These are phyloP conservation scores for Neonectria hederae DNA, from an alignment of 2,329 filamentous ascomycete genomes.

Conservation along the genomic window DNA sequence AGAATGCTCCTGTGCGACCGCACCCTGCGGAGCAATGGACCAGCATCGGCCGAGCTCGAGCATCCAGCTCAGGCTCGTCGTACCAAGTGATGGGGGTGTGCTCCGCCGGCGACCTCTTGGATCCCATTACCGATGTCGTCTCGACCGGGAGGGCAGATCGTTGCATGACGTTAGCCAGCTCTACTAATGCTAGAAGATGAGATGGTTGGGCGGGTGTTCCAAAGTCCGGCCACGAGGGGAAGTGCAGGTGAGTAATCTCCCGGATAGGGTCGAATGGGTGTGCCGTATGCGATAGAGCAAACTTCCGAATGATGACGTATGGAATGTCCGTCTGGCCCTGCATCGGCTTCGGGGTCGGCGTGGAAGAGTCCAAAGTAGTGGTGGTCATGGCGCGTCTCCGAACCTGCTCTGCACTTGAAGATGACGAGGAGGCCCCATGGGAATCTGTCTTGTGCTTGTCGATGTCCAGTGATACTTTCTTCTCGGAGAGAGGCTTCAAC, in stretches of 20 bases:
- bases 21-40: slow-evolving; percentile 98
- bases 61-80: slow-evolving; percentile 67
- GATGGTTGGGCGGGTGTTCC: slow-evolving; percentile 89
- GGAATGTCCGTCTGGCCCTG: slow-evolving; percentile 66
- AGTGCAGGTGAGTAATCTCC: slow-evolving; percentile 94
- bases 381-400: slow-evolving; percentile 66
- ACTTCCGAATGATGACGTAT: slow-evolving; percentile 85
- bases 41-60: slow-evolving; percentile 73
- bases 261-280: slow-evolving; percentile 87
- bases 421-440: slow-evolving; percentile 39
- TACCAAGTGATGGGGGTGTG: slow-evolving; percentile 55
- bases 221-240: slow-evolving; percentile 97
- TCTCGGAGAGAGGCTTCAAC: slow-evolving; percentile 82
- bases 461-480: slow-evolving; percentile 80
- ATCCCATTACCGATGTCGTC: slow-evolving; percentile 49
- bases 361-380: slow-evolving; percentile 52
- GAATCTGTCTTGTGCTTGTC: slow-evolving; percentile 58
- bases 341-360: slow-evolving; percentile 41
- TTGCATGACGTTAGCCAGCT: slow-evolving; percentile 82
- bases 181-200: slow-evolving; percentile 88
- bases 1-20: slow-evolving; percentile 94
- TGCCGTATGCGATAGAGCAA: slow-evolving; percentile 79
- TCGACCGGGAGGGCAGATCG: slow-evolving; percentile 62
- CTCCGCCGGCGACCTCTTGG: slow-evolving; percentile 43
- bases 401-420: slow-evolving; percentile 49